Evolutionary conservation across 495 filamentous ascomycete species (phyloP).

Genomic region (Aspergillus cristatus): DNA sequence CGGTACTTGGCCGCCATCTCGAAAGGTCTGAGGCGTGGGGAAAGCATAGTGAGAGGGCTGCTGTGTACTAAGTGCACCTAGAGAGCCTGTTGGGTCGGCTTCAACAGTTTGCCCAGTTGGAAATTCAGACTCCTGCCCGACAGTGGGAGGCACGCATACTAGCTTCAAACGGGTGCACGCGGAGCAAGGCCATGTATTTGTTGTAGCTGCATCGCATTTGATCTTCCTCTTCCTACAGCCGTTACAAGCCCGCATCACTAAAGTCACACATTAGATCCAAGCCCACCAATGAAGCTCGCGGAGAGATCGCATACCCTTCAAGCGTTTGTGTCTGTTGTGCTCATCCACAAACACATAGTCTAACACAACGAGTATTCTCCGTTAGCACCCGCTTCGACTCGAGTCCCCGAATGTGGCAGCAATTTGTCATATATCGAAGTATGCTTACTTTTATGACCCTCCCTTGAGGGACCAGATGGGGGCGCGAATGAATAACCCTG

Average conservation of each 20-base stretch:
- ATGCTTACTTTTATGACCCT: conserved; percentile 37
- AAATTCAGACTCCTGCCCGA: conserved; percentile 74
- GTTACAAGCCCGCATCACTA: conserved; percentile 98
- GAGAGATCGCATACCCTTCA: conserved; percentile 67
- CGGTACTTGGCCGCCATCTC: conserved; percentile 16
- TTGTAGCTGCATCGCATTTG: conserved; percentile 96
- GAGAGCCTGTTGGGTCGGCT: conserved; percentile 12
- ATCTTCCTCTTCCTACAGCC: conserved; percentile 78
- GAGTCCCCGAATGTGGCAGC: background rate
- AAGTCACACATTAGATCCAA: background rate
- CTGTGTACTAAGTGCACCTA: conserved; percentile 7
- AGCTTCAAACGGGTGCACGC: conserved; percentile 88
- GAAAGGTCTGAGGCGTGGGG: conserved; percentile 19
- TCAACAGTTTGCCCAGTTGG: conserved; percentile 26
- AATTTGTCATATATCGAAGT: background rate
- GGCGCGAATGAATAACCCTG: conserved; percentile 41
- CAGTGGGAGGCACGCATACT: conserved; percentile 84
- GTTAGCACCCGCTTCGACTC: conserved; percentile 3
- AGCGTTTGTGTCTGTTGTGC: conserved; percentile 92
- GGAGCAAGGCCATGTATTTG: conserved; percentile 96
- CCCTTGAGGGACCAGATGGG: conserved; percentile 32
- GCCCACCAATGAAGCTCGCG: background rate
- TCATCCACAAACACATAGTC: conserved; percentile 99
- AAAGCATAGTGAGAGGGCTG: conserved; percentile 25
- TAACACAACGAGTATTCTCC: conserved; percentile 23